Conservation (phyloP, 805 yeast species). For the Metschnikowia shivogae region DNA sequence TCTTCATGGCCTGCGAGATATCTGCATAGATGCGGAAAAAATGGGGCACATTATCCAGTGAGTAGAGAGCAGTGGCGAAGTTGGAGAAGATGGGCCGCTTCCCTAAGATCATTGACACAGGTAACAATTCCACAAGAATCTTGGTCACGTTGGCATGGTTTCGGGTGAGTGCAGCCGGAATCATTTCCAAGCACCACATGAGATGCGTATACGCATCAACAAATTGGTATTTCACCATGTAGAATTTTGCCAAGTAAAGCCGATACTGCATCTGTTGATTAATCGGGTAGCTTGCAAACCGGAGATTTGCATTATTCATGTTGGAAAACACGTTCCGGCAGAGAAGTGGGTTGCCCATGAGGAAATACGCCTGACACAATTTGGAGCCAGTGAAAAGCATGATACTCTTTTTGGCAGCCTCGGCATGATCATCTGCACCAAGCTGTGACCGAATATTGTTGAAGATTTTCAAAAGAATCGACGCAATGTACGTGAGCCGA, state of each 20-base stretch:
- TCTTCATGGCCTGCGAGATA: conserved; percentile 33
- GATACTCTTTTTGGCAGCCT: conserved; percentile 43
- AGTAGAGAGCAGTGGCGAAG: conserved; percentile 14
- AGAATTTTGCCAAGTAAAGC: conserved; percentile 51
- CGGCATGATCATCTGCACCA: conserved; percentile 34
- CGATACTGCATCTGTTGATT: conserved; percentile 50
- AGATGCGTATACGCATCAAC: conserved; percentile 48
- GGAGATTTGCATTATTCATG: conserved; percentile 49
- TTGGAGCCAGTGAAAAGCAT: conserved; percentile 50
- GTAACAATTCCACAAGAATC: conserved; percentile 47
- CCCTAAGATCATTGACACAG: conserved; percentile 53
- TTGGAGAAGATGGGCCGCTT: conserved; percentile 38
- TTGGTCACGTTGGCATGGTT: conserved; percentile 34
- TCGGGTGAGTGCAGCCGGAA: conserved; percentile 22
- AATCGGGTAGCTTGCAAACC: conserved; percentile 35
- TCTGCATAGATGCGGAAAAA: conserved; percentile 32
- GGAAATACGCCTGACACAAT: conserved; percentile 55
- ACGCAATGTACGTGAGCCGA: conserved; percentile 47
- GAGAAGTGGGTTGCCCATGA: conserved; percentile 50
- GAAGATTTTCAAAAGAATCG: conserved; percentile 53
- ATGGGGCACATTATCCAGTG: conserved; percentile 15
- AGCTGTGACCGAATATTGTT: conserved; percentile 53
- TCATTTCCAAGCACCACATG: conserved; percentile 47
- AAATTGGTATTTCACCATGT: conserved; percentile 49
- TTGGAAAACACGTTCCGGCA: conserved; percentile 62